phyloP scores from a whole-genome alignment of 2,329 filamentous ascomycete species.

The Exophiala aquamarina region DNA sequence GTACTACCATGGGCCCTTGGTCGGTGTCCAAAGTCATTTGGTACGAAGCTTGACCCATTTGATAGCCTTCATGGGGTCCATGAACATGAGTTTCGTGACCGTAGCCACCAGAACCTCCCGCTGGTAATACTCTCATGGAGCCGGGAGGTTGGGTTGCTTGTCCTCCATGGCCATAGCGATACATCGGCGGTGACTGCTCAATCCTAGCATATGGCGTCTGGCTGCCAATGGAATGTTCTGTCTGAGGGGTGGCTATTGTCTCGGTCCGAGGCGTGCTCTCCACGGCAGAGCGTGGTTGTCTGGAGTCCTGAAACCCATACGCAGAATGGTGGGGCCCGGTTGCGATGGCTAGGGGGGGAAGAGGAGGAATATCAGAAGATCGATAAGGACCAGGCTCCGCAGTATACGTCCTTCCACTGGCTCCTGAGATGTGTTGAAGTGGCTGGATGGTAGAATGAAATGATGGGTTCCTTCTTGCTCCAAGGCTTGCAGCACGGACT shows the following conservation, averaged over 20 bases:
- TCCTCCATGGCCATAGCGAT: conserved; percentile 13
- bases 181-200: conserved; percentile 19
- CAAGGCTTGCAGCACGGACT: conserved; percentile 52
- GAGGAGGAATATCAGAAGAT: conserved; percentile 43
- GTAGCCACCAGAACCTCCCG: conserved; percentile 11
- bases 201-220: conserved; percentile 15
- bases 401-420: conserved; percentile 42
- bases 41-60: conserved; percentile 29
- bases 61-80: conserved; percentile 23
- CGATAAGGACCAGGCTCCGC: conserved; percentile 40
- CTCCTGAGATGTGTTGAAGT: conserved; percentile 48
- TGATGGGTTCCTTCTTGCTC: conserved; percentile 39
- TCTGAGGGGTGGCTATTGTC: conserved; percentile 8
- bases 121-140: conserved; percentile 13
- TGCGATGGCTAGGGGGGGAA: conserved; percentile 45
- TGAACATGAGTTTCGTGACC: conserved; percentile 15
- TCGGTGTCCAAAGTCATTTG: conserved; percentile 34
- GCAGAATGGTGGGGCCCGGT: conserved; percentile 9
- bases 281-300: conserved; percentile 13
- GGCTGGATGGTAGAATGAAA: conserved; percentile 51
- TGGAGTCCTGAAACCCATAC: conserved; percentile 7
- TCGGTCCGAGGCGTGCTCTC: conserved; percentile 13
- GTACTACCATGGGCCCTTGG: conserved; percentile 39
- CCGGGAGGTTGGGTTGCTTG: conserved; percentile 11
- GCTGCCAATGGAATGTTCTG: conserved; percentile 9